phyloP scores from a whole-genome alignment of 2,329 filamentous ascomycete genomes.

The Fusarium tricinctum region DNA sequence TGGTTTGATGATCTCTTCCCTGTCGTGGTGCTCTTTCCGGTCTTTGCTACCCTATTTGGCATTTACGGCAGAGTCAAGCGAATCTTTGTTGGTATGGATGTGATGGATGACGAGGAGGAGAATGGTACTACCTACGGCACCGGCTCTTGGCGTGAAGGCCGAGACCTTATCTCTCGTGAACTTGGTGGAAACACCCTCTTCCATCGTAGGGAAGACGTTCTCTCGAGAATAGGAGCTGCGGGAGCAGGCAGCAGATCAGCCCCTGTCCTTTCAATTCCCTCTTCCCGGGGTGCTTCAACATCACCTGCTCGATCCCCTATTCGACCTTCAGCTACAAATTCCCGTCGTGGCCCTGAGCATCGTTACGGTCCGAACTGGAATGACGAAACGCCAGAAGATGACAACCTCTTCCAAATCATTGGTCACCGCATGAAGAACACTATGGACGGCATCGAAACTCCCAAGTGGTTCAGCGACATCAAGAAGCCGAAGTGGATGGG shows the following conservation, averaged over 20 bases:
- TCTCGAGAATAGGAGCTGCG: slow-evolving; percentile 52
- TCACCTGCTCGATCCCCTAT: slow-evolving; percentile 60
- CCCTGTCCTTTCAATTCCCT: slow-evolving; percentile 65
- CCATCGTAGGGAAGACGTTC: slow-evolving; percentile 62
- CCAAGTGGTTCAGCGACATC: slow-evolving; percentile 84
- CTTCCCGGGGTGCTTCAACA: slow-evolving; percentile 54
- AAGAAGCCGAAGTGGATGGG: slow-evolving; percentile 88
- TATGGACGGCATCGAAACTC: slow-evolving; percentile 84
- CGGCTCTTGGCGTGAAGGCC: slow-evolving; percentile 91
- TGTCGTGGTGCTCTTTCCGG: slow-evolving; percentile 86
- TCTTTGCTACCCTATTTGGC: slow-evolving; percentile 88
- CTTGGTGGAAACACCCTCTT: slow-evolving; percentile 73
- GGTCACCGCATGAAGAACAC: slow-evolving; percentile 92
- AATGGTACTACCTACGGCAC: slow-evolving; percentile 77
- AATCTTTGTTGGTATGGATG: slow-evolving; percentile 80
- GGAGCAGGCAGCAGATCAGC: slow-evolving; percentile 55
- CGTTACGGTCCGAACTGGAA: slow-evolving; percentile 54
- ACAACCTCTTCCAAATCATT: slow-evolving; percentile 86
- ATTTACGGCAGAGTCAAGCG: slow-evolving; percentile 86
- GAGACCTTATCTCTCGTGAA: slow-evolving; percentile 90
- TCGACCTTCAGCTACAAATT: slow-evolving; percentile 47
- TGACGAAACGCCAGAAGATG: slow-evolving; percentile 76
- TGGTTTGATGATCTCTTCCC: slow-evolving; percentile 93
- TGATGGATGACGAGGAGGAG: slow-evolving; percentile 81
- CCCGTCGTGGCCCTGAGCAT: slow-evolving; percentile 50